Evolutionary conservation across 2,329 filamentous ascomycete genomes (phyloP), one percentile per base, ranked within the genome.

Genomic region (Aspergillus ochraceus): DNA sequence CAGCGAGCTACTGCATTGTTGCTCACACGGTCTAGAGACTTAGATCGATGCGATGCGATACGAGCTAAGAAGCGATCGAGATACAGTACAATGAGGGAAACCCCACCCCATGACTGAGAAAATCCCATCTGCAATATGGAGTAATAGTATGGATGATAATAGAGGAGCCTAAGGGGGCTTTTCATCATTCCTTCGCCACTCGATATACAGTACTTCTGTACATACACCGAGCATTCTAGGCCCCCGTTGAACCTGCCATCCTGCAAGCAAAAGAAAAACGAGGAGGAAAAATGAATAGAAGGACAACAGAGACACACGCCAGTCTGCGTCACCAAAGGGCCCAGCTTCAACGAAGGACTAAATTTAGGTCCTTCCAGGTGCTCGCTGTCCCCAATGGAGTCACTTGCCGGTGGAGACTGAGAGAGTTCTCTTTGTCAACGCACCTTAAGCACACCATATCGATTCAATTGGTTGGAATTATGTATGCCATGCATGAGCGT

Each of bases 401-500:
- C 20, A 6, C 45, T 11, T 50, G 12, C 29, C 10, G 32, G 49
- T 36, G 32, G 32, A 56, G 11, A 17, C 20, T 24, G 32, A 29
- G 32, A 45, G 54, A 51, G 22, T 51, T 32, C 22, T 55, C 47
- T 55, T 52, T 47, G 49, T 32, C 29, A 50, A 36, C 12, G 2
- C 17, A 39, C 9, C 12, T 24, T 39, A 39, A 50, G 32, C 19
- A 5, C 17, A 26, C 6, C 8, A 29, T 49, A 39, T 32, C 3
- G 26, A 55, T 55, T 39, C 46, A 55, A 49, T 29, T 55, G 54
- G 46, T 3, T 45, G 46, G 20, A 2, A 24, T 39, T n/a, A 42
- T 53, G 19, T 39, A 53, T 53, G 51, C 51, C 51, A 53, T 55
- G 54, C 46, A 55, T 55, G 54, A 22, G 36, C 17, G 4, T n/a